These are phyloP conservation scores for Pseudotsuga menziesii DNA, from an alignment of 75 land plant genomes.

Conservation along the genomic window DNA sequence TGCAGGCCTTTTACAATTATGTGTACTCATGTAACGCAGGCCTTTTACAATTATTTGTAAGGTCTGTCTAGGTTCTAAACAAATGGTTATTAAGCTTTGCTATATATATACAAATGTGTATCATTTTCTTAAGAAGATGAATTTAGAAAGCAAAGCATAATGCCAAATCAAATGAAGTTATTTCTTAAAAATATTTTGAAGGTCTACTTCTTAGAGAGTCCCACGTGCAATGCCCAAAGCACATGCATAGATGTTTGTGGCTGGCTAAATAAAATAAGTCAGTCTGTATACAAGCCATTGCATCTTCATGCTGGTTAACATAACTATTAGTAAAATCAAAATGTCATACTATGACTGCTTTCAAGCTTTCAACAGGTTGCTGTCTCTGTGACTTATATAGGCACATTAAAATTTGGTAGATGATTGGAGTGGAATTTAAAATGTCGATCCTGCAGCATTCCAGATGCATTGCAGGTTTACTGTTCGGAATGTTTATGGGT, in stretches of 20 bases:
- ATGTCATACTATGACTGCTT: background rate
- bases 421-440: background rate
- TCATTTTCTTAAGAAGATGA: background rate
- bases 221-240: too few species aligned
- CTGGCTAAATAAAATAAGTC: too few species aligned
- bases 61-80: background rate
- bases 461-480: background rate
- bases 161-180: background rate
- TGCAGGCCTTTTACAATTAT: too few species aligned
- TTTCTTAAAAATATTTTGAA: background rate
- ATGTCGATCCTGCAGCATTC: background rate
- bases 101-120: background rate
- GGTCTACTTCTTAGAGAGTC: background rate
- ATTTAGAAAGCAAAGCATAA: background rate
- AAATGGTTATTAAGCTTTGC: background rate
- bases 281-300: background rate
- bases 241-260: too few species aligned
- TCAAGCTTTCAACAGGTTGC: background rate
- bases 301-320: background rate
- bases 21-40: too few species aligned
- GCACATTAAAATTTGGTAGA: background rate
- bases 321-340: background rate
- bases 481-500: background rate
- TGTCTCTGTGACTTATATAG: background rate
- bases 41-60: background rate